Percentiles rank a stretch among this genome's conserved stretches.
phyloP scores from a whole-genome alignment of 495 filamentous ascomycete species.

The Daldinia concentrica region DNA sequence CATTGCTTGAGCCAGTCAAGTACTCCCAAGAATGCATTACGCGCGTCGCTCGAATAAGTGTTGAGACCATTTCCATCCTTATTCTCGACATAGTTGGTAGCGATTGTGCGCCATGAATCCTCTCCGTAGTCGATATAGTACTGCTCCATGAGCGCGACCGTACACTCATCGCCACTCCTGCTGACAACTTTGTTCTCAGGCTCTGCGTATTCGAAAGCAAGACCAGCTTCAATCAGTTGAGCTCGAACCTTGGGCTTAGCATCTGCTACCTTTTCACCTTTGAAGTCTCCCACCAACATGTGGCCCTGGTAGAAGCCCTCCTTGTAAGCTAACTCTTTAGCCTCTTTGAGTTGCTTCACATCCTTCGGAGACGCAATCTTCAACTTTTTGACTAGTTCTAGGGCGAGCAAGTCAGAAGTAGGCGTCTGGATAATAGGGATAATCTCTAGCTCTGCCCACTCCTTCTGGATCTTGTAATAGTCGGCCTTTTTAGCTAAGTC shows the following conservation, averaged over 20 bases:
- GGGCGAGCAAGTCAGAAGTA: slow-evolving; percentile 81
- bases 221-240: slow-evolving; percentile 77
- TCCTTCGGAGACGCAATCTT: slow-evolving; percentile 98
- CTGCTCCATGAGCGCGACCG: slow-evolving; percentile 92
- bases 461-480: slow-evolving; percentile 95
- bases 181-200: slow-evolving; percentile 88
- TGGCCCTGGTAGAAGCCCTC: slow-evolving; percentile 97
- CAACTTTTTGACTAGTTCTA: slow-evolving; percentile 84
- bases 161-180: slow-evolving; percentile 87
- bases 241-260: slow-evolving; percentile 88
- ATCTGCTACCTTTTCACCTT: slow-evolving; percentile 82
- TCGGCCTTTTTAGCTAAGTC: slow-evolving; percentile 97
- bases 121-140: slow-evolving; percentile 93
- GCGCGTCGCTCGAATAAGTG: slow-evolving; percentile 79
- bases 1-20: slow-evolving; percentile 93
- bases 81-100: slow-evolving; percentile 77
- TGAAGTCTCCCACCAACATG: slow-evolving; percentile 89
- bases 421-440: slow-evolving; percentile 90
- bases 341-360: slow-evolving; percentile 84
- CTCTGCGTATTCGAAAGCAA: slow-evolving; percentile 92
- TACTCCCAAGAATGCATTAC: slow-evolving; percentile 83
- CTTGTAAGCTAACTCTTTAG: slow-evolving; percentile 96
- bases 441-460: slow-evolving; percentile 93
- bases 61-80: slow-evolving; percentile 71
- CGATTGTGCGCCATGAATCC: slow-evolving; percentile 60